Conservation (phyloP, 1,284 basidiomycete genomes). For the Veloboletus limbatus region DNA sequence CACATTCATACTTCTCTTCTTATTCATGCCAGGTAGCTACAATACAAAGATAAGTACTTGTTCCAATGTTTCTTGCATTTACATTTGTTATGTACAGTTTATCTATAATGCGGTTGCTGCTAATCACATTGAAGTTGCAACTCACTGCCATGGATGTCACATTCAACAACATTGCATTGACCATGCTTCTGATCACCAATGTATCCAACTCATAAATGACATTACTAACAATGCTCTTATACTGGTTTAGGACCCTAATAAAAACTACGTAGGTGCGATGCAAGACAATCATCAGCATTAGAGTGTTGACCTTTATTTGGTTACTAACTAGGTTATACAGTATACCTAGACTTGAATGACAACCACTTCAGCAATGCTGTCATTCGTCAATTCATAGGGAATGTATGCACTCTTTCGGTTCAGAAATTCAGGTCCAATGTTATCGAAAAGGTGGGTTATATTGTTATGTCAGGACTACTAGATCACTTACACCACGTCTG, state of each 20-base stretch:
- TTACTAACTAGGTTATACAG: conserved; percentile 81
- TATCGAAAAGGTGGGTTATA: conserved; percentile 75
- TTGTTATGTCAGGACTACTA: neutral
- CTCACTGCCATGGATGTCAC: conserved; percentile 98
- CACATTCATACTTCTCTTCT: no score
- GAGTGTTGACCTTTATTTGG: conserved; percentile 5
- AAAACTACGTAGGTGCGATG: conserved; percentile 77
- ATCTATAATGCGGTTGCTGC: conserved; percentile 99
- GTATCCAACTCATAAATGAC: conserved; percentile 96
- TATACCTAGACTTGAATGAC: conserved; percentile 97
- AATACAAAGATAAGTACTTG: no score
- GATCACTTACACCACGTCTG: conserved; percentile 5
- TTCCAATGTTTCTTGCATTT: neutral
- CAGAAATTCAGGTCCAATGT: conserved; percentile 99
- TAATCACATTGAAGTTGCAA: conserved; percentile 98
- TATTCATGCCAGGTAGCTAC: no score
- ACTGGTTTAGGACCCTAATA: conserved; percentile 98
- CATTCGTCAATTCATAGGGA: conserved; percentile 96
- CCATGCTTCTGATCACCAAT: conserved; percentile 94
- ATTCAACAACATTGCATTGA: conserved; percentile 98
- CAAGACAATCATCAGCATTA: neutral
- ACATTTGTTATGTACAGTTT: conserved; percentile 54
- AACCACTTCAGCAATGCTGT: conserved; percentile 96
- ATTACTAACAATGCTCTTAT: conserved; percentile 98
- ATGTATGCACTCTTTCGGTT: conserved; percentile 95